Percentiles rank a stretch among this genome's conserved stretches.
Conservation (phyloP, 257 asterid species). For the Coffea canephora region DNA sequence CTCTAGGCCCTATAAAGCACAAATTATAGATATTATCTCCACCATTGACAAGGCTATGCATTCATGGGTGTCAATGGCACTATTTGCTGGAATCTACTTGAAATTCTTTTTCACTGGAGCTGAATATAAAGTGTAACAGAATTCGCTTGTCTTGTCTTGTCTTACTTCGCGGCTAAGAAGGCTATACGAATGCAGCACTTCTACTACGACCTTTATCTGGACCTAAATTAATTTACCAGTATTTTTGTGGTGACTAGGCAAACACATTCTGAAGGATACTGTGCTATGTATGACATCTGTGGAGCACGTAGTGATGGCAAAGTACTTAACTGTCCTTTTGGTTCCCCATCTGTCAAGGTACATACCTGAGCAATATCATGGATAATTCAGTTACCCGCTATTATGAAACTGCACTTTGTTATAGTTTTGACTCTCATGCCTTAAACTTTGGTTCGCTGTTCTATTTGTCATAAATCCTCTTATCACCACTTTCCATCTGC, state of each 20-base stretch:
- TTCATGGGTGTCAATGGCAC: not conserved
- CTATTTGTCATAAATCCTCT: not conserved
- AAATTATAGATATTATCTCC: not conserved
- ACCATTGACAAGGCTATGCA: not conserved
- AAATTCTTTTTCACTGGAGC: not conserved
- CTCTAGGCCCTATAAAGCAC: too few species aligned
- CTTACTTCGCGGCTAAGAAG: not conserved
- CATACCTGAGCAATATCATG: constrained; percentile 15
- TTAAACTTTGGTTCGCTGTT: not conserved
- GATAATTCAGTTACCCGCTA: not conserved
- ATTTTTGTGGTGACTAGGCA: constrained; percentile 31
- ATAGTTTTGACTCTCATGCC: not conserved
- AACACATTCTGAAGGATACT: constrained; percentile 70
- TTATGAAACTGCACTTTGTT: too few species aligned
- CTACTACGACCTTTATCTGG: not conserved
- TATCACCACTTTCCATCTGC: not conserved
- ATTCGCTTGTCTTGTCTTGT: not conserved
- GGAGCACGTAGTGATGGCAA: constrained; percentile 84
- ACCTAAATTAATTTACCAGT: not conserved
- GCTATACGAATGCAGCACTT: not conserved
- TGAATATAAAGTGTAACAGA: not conserved
- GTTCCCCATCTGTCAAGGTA: constrained; percentile 75
- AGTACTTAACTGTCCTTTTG: constrained; percentile 83
- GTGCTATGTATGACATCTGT: constrained; percentile 92
- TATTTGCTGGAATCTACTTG: not conserved